Conservation (phyloP, 192 early-diverging fungal species). For the Podila epicladia region DNA sequence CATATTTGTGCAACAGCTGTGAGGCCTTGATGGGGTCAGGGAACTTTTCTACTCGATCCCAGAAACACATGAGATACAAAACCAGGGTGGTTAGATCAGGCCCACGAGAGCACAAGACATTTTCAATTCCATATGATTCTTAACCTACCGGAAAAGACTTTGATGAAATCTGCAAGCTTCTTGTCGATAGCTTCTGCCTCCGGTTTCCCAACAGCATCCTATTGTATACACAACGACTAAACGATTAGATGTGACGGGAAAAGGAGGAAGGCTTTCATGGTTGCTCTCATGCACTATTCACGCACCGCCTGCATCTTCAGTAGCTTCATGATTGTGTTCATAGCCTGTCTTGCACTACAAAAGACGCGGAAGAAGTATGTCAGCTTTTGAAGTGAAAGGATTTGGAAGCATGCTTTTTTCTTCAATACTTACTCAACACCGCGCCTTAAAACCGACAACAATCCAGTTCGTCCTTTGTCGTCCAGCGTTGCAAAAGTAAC, state of each 20-base stretch:
- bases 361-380: not conserved
- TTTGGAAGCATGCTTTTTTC: not conserved
- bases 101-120: not conserved
- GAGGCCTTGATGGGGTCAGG: conserved; percentile 75
- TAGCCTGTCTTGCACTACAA: conserved; percentile 63
- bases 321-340: conserved; percentile 66
- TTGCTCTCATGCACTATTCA: too few relatives aligned
- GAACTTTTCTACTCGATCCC: conserved; percentile 50
- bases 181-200: conserved; percentile 56
- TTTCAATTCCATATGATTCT: not conserved
- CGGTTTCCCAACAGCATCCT: not conserved
- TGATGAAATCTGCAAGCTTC: conserved; percentile 62
- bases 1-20: conserved; percentile 74
- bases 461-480: conserved; percentile 75
- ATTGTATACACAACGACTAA: too few relatives aligned
- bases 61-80: not conserved
- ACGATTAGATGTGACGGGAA: too few relatives aligned
- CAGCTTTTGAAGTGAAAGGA: not conserved
- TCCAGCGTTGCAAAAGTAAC: conserved; percentile 71
- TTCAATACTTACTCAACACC: conserved; percentile 63
- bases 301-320: conserved; percentile 45
- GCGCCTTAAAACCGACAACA: conserved; percentile 78
- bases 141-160: conserved; percentile 59
- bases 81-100: not conserved
- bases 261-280: too few relatives aligned